Conservation (phyloP, 208 protist genomes). For the Crithidia brevicula region DNA sequence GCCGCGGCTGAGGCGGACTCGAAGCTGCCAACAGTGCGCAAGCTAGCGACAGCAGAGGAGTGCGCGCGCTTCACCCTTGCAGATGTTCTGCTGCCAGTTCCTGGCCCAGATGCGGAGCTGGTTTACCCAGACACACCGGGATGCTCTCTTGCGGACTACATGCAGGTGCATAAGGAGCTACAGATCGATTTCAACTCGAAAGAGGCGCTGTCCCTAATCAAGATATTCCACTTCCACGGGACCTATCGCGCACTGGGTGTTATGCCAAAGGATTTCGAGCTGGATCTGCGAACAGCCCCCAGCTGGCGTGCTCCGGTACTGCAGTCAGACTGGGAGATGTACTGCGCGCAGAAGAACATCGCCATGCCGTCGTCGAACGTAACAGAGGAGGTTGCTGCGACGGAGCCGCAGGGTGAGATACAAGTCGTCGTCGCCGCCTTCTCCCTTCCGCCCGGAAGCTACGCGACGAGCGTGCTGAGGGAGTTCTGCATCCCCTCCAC, state of each 20-base stretch:
- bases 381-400: not conserved
- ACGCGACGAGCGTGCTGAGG: slow-evolving; percentile 85
- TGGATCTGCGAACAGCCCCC: slow-evolving; percentile 32
- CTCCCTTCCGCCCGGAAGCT: slow-evolving; percentile 81
- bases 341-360: slow-evolving; percentile 12
- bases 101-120: slow-evolving; percentile 80
- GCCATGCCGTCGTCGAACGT: not conserved
- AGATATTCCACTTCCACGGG: slow-evolving; percentile 89
- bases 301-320: slow-evolving; percentile 57
- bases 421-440: slow-evolving; percentile 69
- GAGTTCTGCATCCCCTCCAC: slow-evolving; percentile 67
- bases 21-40: slow-evolving; percentile 53
- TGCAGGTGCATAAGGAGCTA: slow-evolving; percentile 24
- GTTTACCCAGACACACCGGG: slow-evolving; percentile 61
- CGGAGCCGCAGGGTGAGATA: slow-evolving; percentile 25
- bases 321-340: slow-evolving; percentile 65
- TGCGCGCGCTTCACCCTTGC: slow-evolving; percentile 64
- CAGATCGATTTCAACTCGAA: slow-evolving; percentile 34
- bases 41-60: slow-evolving; percentile 68
- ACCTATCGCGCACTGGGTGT: slow-evolving; percentile 82
- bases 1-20: not conserved
- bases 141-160: slow-evolving; percentile 67
- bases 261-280: slow-evolving; percentile 40
- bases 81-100: slow-evolving; percentile 92
- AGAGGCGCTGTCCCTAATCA: slow-evolving; percentile 49